These are phyloP conservation scores for Scleroderma citrinum DNA, from an alignment of 768 basidiomycete species.

Conservation along the genomic window DNA sequence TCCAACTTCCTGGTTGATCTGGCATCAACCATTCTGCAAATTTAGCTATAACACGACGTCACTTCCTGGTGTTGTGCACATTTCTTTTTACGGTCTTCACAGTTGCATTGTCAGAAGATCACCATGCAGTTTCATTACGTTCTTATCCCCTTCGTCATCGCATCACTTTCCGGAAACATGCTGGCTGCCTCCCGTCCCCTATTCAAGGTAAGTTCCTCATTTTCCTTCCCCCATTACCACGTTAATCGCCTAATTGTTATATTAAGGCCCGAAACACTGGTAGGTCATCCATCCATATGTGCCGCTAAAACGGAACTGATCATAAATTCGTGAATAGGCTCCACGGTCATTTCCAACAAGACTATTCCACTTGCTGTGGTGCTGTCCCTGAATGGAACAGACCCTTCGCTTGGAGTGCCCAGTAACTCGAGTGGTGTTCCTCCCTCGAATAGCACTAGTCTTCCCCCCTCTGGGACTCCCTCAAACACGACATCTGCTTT, in stretches of 20 bases:
- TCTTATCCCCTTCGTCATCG: constrained; percentile 18
- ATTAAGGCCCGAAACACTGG: neutral
- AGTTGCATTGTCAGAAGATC: neutral
- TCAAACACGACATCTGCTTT: too few species aligned
- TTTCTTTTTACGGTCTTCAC: neutral
- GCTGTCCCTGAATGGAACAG: neutral
- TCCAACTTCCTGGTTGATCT: neutral
- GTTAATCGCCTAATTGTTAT: neutral
- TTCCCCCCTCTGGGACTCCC: neutral
- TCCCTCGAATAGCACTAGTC: neutral
- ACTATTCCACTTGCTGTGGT: too few species aligned
- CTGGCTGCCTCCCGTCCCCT: constrained; percentile 22
- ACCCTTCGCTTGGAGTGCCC: neutral
- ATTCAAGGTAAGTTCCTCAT: constrained; percentile 4
- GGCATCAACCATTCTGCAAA: neutral
- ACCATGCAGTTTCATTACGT: constrained; percentile 15
- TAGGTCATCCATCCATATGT: neutral
- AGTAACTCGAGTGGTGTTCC: neutral
- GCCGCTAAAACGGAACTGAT: neutral
- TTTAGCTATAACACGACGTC: neutral
- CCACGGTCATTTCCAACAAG: neutral
- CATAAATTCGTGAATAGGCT: neutral
- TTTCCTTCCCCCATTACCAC: neutral
- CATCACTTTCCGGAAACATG: constrained; percentile 16
- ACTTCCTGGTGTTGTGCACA: neutral